Evolutionary conservation across 257 asterid species (phyloP), one percentile per base, ranked within the genome.

Genomic region (Penstemon barbatus): DNA sequence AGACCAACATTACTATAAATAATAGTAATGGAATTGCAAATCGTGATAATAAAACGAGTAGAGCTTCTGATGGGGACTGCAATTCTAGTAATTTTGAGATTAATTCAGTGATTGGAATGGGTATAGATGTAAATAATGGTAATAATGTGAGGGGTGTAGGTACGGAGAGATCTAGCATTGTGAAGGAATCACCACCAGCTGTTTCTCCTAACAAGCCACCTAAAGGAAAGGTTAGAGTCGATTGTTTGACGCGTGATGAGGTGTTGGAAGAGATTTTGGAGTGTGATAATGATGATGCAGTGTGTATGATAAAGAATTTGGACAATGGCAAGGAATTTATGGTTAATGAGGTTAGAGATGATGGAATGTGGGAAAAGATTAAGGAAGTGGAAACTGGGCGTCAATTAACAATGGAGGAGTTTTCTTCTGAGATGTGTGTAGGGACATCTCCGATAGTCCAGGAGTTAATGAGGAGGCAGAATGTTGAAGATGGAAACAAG

Each of bases 381-480:
- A 84, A 91, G 84, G 99, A 93, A 82, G 86, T 93, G 45, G 95
- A 79, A 60, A 93, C 99, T 2, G 99, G 97, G 70, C 84, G 95
- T 72, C 99, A 93, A 78, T 79, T 90, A 76, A 91, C 99, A 13
- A 85, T 89, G 89, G 99, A 93, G 80, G 99, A 93, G 77, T 91
- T 93, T 40, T 82, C 87, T 7, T 79, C 83, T 8, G 97, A 93
- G 86, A 83, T 90, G 87, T 83, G 84, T 62, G 94, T 91, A 5
- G 99, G 99, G 74, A 89, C 97, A 51, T 93, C 99, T 1, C 99
- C 99, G 0, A 93, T 93, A 44, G 96, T 93, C 44, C 99, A 90
- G 74, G 99, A 91, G 65, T 70, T 93, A 79, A 93, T 93, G 99
- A 87, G 99, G 81, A 77, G 99, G 73, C 97, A 90, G 78, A 84